Percentiles rank a stretch among this genome's conserved stretches.
Conservation (phyloP, 148 eudicot species). For the Selenicereus undatus region DNA sequence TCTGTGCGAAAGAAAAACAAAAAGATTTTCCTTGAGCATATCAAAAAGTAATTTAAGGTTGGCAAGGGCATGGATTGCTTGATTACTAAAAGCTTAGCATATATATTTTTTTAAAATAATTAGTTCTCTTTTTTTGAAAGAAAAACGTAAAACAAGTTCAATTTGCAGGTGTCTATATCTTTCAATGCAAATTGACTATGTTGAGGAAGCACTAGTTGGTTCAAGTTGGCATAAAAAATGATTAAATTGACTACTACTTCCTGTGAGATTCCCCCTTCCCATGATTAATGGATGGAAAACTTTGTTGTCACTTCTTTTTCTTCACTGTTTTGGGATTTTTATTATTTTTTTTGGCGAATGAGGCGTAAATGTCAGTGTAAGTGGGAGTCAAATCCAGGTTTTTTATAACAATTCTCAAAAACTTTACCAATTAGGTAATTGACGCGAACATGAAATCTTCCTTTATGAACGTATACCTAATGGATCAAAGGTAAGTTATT, state of each 20-base stretch:
- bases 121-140: no score
- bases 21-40: background rate
- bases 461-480: no score
- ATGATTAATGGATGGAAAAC: constrained; percentile 16
- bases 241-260: constrained; percentile 16
- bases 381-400: no score
- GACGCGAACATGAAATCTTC: no score
- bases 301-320: background rate
- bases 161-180: background rate
- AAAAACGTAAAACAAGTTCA: background rate
- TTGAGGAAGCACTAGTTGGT: background rate
- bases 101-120: background rate
- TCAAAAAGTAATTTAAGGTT: background rate
- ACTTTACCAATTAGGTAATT: no score
- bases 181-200: constrained; percentile 12
- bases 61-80: background rate
- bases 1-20: no score
- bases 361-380: no score
- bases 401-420: no score
- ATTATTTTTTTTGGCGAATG: no score
- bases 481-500: no score
- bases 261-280: background rate
- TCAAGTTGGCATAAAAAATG: constrained; percentile 15
- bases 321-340: background rate
- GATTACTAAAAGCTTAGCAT: background rate